Evolutionary conservation across 768 basidiomycete species (phyloP).

Genomic region (Strobilomyces echinocephalus): DNA sequence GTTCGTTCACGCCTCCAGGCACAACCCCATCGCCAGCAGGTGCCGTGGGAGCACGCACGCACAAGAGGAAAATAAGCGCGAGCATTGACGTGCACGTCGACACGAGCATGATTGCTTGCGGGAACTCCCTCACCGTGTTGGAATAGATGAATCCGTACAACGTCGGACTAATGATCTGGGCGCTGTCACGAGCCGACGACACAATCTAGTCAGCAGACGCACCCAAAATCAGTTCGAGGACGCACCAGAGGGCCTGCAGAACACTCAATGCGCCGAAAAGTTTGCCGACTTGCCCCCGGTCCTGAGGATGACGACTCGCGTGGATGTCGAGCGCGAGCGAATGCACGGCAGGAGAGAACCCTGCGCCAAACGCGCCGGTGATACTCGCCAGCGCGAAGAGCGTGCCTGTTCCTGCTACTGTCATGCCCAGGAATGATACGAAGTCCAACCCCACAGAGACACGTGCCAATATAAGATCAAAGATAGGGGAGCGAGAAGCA

Average conservation of each 20-base stretch:
- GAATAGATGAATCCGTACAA: conserved; percentile 69
- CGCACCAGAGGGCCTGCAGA: conserved; percentile 59
- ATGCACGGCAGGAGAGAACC: conserved; percentile 62
- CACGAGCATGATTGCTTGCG: conserved; percentile 65
- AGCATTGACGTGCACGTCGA: conserved; percentile 37
- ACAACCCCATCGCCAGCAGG: background rate
- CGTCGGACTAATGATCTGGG: conserved; percentile 66
- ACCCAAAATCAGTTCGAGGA: background rate
- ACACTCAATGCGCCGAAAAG: conserved; percentile 82
- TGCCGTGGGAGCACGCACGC: conserved; percentile 40
- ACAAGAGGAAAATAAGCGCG: conserved; percentile 41
- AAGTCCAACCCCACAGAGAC: conserved; percentile 56
- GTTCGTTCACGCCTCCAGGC: background rate
- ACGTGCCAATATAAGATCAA: conserved; percentile 70
- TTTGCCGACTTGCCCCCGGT: conserved; percentile 54
- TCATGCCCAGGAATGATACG: conserved; percentile 47
- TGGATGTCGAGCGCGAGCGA: conserved; percentile 71
- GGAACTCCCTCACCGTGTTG: conserved; percentile 64
- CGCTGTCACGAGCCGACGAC: conserved; percentile 33
- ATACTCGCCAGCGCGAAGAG: conserved; percentile 50
- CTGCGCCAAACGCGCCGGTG: conserved; percentile 54
- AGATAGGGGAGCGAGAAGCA: conserved; percentile 38
- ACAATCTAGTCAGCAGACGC: background rate
- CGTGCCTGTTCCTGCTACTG: conserved; percentile 40
- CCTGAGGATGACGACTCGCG: conserved; percentile 40